Base-by-base conservation (phyloP, 2,329 filamentous ascomycete genomes). In the Colletotrichum lentis region DNA sequence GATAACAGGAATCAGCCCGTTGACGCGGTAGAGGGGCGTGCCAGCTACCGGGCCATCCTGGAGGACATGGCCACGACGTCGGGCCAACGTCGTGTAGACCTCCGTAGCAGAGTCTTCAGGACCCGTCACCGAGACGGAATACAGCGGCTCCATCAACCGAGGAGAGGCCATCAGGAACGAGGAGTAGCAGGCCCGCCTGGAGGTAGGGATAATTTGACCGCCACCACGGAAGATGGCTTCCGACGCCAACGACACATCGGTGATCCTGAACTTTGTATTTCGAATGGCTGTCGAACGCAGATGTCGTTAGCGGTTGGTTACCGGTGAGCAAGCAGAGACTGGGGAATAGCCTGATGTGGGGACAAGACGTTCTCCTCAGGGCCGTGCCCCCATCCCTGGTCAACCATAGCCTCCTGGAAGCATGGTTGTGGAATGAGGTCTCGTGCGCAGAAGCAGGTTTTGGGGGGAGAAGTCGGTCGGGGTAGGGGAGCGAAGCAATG, bases 91-190 rank as follows among this genome's bases (percentile, higher is more conserved):
- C 43, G 94, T 97, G 82, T 99, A 99, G 16, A 98, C 85, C 52
- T 92, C 91, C 69, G 91, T 91, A 64, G 97, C 93, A 0, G 93
- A 91, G 75, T 96, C 93, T 67, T 96, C 92, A 18, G 94, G 94
- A 0, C 95, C 95, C 4, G 93, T 96, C 88, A 98, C 97, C 49
- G 91, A 93, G 74, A 95, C 95, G 5, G 91, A 88, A 81, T 97
- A 99, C 53, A 98, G 87, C 0, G 96, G 96, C 80, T 99, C 96
- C 94, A 99, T 98, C 37, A 99, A 86, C 53, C 96, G 89, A 35
- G 96, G 96, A 24, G 93, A 96, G 3, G 96, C 95, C 93, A 98
- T 97, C 55, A 99, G 85, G 84, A 99, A 99, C 18, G 93, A 96
- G 7, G 91, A 95, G 80, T 99, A 99, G 79, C 96, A 95, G 12